Evolutionary conservation across 2,329 filamentous ascomycete species (phyloP).

Genomic region (Fusarium armeniacum): DNA sequence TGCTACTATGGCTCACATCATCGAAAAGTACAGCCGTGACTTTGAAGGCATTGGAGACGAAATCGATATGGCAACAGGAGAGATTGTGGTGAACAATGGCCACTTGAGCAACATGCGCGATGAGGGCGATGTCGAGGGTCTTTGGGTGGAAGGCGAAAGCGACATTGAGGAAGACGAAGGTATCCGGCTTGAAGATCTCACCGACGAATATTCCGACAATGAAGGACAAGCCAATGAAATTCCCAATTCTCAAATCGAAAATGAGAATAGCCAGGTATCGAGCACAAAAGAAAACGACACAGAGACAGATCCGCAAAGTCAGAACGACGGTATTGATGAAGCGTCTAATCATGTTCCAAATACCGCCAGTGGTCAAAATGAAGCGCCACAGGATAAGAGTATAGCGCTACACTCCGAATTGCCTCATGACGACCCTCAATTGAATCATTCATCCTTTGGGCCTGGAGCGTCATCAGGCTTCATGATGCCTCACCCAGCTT

Average conservation of each 20-base stretch:
- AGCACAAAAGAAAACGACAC: neutral
- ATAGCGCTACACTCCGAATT: neutral
- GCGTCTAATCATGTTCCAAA: neutral
- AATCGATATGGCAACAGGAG: constrained; percentile 85
- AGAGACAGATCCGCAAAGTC: neutral
- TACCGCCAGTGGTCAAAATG: neutral
- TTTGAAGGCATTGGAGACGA: constrained; percentile 89
- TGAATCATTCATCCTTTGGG: constrained; percentile 9
- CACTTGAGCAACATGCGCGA: constrained; percentile 76
- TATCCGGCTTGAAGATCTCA: constrained; percentile 53
- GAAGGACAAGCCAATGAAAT: constrained; percentile 30
- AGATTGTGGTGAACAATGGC: constrained; percentile 91
- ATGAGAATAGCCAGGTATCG: constrained; percentile 5
- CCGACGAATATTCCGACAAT: constrained; percentile 43
- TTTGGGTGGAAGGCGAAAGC: constrained; percentile 47
- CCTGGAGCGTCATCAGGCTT: neutral
- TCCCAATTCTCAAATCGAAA: constrained; percentile 20
- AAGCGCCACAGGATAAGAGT: neutral
- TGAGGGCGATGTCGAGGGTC: constrained; percentile 63
- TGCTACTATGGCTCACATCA: constrained; percentile 88
- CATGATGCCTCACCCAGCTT: constrained; percentile 10
- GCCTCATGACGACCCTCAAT: neutral
- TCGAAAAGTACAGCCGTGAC: constrained; percentile 87
- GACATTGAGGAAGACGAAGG: constrained; percentile 57
- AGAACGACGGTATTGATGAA: neutral